Base-by-base conservation (phyloP, 2,329 filamentous ascomycete species). In the Metarhizium robertsii region DNA sequence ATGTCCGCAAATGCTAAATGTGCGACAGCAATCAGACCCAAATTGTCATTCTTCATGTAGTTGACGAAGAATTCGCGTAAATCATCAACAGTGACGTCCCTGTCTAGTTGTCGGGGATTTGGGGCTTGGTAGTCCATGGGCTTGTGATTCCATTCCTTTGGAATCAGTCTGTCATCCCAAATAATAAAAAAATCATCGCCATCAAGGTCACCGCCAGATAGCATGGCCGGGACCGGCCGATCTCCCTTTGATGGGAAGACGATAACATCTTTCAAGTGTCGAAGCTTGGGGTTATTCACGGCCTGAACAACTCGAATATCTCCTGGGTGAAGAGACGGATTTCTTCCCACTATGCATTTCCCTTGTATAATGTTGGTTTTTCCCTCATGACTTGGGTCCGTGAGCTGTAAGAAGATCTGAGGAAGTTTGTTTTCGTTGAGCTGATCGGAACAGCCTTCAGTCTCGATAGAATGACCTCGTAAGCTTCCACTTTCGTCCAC, bases 161-260 rank as follows among this genome's bases (percentile, higher is more conserved):
- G 90, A 30, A 95, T 75, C 6, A 99, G 74, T 14, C 81, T 79
- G 25, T 77, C 68, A 61, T 99, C 92, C 92, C 94, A 99, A 49
- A 96, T 87, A 5, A 97, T 84, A 55, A 97, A 86, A 67, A 91
- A 99, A 66, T 99, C 94, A 64, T 99, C 94, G 0, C 94, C 94
- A 65, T 99, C 94, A 0, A 99, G 79, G 65, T 99, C 94, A 0
- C 94, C 94, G 2, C 94, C 94, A 4, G 94, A 96, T 60, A 94
- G 91, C 92, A 97, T 97, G 64, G 88, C 91, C 1, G 92, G 84
- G 25, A 99, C 73, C 59, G 95, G 90, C 16, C 87, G 79, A 65
- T 96, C 90, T 0, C 92, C 92, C 0, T 76, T 86, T 40, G 88
- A 83, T 0, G 94, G 90, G 51, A 99, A 86, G 0, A 97, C 91